Evolutionary conservation across 306 rosid species (phyloP), one percentile per base, ranked within the genome.

Genomic region (Lotus japonicus): DNA sequence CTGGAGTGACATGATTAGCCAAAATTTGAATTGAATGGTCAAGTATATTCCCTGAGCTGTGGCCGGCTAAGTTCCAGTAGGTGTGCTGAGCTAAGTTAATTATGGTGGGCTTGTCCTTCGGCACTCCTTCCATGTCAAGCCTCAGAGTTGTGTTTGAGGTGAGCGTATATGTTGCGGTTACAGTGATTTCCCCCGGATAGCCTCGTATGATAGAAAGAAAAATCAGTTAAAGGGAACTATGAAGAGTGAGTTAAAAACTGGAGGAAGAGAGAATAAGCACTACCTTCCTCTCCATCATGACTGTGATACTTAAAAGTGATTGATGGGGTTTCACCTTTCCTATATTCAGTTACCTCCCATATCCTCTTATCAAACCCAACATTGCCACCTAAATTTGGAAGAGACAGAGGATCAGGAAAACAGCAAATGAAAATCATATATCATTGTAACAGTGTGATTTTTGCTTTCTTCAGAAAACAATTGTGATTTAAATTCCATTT

Each of bases 121-220:
- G 83, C 72, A 86, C 84, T 69, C 92, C 99, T 80, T 94, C 97
- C 96, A 94, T 94, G 82, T 88, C 97, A 60, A 94, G 99, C 77
- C 84, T 87, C 80, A 94, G 15, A 12, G 96, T 84, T 9, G 96
- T 88, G 71, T 69, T 82, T 12, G 96, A 85, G 43, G 82, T 86
- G 68, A 94, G 99, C 0, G 84, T 81, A 75, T 94, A 90, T 13
- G 88, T 90, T 72, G 97, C 99, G 26, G 90, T 85, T 31, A 94
- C 62, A 5, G 85, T 77, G 41, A 90, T 66, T 62, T 82, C 89
- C 35, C 97, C 99, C 0, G 99, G 97, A 77, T 91, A 88, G 73
- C 92, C 96, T 89, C 36, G 49, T 35, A 36, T 6, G 13, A 51
- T 9, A 45, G 56, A 78, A 50, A 60, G 28, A 71, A 53, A 63